Evolutionary conservation across 2,329 filamentous ascomycete species (phyloP).

Genomic region (Dactylellina drechsleri): DNA sequence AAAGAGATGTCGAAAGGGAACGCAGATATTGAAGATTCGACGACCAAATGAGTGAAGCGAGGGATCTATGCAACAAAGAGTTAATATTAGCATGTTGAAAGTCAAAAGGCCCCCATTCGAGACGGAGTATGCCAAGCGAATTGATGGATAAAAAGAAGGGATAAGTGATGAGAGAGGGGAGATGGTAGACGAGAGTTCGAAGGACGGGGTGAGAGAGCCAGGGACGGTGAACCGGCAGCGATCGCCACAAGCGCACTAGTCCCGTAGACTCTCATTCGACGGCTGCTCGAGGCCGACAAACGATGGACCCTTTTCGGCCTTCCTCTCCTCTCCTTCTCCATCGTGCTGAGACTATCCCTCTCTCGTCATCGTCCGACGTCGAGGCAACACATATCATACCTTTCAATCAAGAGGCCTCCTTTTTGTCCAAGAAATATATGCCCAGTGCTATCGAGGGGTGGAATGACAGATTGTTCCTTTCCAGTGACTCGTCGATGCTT

Average conservation of each 20-base stretch:
- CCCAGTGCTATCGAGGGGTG: background rate
- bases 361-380: conserved; percentile 4
- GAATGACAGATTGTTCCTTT: background rate
- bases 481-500: conserved; percentile 3
- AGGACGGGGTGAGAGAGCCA: too few species aligned
- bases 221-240: background rate
- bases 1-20: conserved; percentile 14
- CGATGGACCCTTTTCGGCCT: background rate
- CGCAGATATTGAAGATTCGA: background rate
- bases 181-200: background rate
- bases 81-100: conserved; percentile 1
- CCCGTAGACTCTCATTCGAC: too few species aligned
- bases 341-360: background rate
- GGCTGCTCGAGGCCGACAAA: background rate
- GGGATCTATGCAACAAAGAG: background rate
- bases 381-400: conserved; percentile 37
- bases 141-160: background rate
- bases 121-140: background rate
- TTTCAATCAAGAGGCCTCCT: conserved; percentile 48
- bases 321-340: background rate
- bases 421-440: background rate
- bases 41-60: too few species aligned
- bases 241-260: conserved; percentile 5
- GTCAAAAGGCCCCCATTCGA: background rate
- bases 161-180: background rate